Conservation (phyloP, 225 moss, liverwort and hornwort species). For the Thuidium tamariscinum region DNA sequence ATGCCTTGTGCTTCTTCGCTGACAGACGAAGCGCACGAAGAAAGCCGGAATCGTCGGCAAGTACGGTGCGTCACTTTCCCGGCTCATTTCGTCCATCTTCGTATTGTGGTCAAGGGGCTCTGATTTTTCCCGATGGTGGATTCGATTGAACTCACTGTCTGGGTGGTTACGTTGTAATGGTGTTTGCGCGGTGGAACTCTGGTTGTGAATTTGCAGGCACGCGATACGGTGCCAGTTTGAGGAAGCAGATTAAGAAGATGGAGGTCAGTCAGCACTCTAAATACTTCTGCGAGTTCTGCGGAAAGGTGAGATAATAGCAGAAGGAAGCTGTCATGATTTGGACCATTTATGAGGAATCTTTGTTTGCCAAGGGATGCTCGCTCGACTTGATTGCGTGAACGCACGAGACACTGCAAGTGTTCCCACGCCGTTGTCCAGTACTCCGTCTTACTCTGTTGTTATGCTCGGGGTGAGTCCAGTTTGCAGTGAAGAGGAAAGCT, state of each 20-base stretch:
- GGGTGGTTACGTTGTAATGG: not conserved
- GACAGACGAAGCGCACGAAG: slow-evolving; percentile 70
- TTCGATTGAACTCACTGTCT: not conserved
- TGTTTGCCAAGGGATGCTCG: not conserved
- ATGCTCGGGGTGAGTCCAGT: slow-evolving; percentile 8
- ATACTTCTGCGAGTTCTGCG: slow-evolving; percentile 77
- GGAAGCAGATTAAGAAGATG: slow-evolving; percentile 78
- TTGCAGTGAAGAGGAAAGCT: slow-evolving; percentile 60
- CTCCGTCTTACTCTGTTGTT: not conserved
- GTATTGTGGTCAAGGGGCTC: not conserved
- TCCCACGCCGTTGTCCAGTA: not conserved
- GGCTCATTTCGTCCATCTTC: not conserved
- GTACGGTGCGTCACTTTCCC: slow-evolving; percentile 32
- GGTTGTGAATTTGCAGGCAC: slow-evolving; percentile 25
- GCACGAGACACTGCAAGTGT: not conserved
- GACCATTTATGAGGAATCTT: not conserved
- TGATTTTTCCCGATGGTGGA: not conserved
- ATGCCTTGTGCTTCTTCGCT: not conserved
- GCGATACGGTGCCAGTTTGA: slow-evolving; percentile 75
- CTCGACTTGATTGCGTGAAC: not conserved
- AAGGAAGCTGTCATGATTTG: not conserved
- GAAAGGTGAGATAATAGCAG: slow-evolving; percentile 23
- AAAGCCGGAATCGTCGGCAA: slow-evolving; percentile 79
- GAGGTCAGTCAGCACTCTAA: slow-evolving; percentile 61
- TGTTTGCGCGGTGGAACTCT: not conserved